phyloP scores from a whole-genome alignment of 371 early-diverging fungal species.

The Sanchytrium tribonematis region DNA sequence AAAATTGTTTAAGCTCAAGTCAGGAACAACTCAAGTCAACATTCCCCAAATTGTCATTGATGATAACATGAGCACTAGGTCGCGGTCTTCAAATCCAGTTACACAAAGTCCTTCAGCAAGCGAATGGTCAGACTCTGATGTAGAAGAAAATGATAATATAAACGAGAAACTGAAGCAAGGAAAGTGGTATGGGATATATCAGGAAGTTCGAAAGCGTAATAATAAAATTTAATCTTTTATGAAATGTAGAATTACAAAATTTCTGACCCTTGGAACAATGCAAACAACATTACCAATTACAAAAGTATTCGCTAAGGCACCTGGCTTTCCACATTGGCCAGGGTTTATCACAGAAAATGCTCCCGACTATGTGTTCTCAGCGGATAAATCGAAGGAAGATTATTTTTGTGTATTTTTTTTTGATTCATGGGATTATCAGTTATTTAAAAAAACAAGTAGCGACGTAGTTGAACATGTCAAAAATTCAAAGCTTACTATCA shows the following conservation, averaged over 20 bases:
- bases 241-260: too few species aligned
- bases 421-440: neutral
- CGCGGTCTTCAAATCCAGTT: neutral
- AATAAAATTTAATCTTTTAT: too few species aligned
- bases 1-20: neutral
- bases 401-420: slow-evolving; percentile 1
- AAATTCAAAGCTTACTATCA: neutral
- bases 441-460: neutral
- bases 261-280: too few species aligned
- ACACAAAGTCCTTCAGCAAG: neutral
- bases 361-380: neutral
- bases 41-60: neutral
- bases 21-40: neutral
- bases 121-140: neutral
- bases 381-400: neutral
- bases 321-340: neutral
- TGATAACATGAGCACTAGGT: neutral
- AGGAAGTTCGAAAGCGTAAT: neutral
- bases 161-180: neutral
- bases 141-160: neutral
- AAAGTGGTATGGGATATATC: neutral
- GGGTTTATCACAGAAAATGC: neutral
- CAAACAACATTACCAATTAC: neutral
- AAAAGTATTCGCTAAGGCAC: neutral
- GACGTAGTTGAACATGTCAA: neutral